Evolutionary conservation across 2,329 filamentous ascomycete genomes (phyloP).

Genomic region (Acephala macrosclerotiorum): DNA sequence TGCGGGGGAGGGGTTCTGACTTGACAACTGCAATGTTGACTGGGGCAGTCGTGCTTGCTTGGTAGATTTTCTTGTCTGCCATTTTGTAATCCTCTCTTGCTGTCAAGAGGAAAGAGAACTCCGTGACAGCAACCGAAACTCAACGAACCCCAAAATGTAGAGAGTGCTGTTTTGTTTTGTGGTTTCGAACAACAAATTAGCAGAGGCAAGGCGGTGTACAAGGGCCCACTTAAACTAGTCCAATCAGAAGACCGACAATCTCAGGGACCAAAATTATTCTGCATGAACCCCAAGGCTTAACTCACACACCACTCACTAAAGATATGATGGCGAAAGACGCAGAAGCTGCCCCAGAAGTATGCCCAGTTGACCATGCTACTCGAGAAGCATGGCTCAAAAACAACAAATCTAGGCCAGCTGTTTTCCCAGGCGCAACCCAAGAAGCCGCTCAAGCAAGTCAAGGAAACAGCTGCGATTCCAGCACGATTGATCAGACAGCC

Average conservation of each 20-base stretch:
- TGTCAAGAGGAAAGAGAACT: neutral
- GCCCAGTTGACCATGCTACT: conserved; percentile 90
- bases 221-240: neutral
- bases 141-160: conserved; percentile 8
- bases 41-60: conserved; percentile 93
- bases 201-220: conserved; percentile 11
- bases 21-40: conserved; percentile 99
- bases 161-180: conserved; percentile 11
- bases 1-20: conserved; percentile 53
- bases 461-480: conserved; percentile 47
- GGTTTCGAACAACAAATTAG: conserved; percentile 18
- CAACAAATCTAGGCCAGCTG: conserved; percentile 35
- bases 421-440: conserved; percentile 37
- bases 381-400: conserved; percentile 81
- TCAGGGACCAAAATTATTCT: conserved; percentile 27
- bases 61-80: conserved; percentile 67
- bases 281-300: conserved; percentile 14
- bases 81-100: conserved; percentile 33
- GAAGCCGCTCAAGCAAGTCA: conserved; percentile 42
- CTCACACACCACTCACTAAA: neutral
- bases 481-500: conserved; percentile 46
- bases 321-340: conserved; percentile 40
- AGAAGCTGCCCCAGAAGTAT: conserved; percentile 55
- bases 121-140: conserved; percentile 18
- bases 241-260: neutral